These are phyloP conservation scores for Claviceps quebecensis DNA, from an alignment of 2,329 filamentous ascomycete genomes.

Conservation along the genomic window DNA sequence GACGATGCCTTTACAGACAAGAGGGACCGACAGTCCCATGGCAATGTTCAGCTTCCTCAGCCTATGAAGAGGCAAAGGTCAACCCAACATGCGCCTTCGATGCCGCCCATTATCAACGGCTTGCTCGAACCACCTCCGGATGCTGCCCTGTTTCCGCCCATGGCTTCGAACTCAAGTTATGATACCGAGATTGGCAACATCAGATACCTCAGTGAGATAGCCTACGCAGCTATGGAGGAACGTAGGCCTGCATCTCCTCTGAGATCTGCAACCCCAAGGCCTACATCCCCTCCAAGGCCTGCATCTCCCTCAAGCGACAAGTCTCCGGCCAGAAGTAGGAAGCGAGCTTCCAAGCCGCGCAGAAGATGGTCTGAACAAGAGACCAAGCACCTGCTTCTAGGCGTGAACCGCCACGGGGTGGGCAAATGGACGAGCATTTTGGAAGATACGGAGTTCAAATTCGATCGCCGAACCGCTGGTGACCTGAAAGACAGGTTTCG, in stretches of 20 bases:
- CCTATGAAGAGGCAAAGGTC: conserved; percentile 52
- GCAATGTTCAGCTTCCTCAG: conserved; percentile 48
- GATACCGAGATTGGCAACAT: conserved; percentile 29
- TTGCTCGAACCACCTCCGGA: conserved; percentile 48
- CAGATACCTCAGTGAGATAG: conserved; percentile 28
- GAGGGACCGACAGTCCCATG: conserved; percentile 30
- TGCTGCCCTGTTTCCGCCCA: conserved; percentile 48
- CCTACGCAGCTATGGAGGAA: conserved; percentile 12
- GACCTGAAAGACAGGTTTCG: conserved; percentile 54
- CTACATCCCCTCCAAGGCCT: conserved; percentile 11
- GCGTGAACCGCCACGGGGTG: conserved; percentile 48
- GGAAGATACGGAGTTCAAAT: conserved; percentile 44
- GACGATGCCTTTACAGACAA: conserved; percentile 41
- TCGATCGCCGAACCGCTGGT: conserved; percentile 46
- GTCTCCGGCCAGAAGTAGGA: conserved; percentile 27
- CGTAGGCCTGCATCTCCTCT: conserved; percentile 8
- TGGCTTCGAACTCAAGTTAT: conserved; percentile 41
- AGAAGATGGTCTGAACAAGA: conserved; percentile 53
- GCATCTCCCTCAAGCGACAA: conserved; percentile 19
- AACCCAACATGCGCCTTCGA: conserved; percentile 35
- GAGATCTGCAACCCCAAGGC: conserved; percentile 8
- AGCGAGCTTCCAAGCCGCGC: conserved; percentile 42
- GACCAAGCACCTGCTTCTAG: conserved; percentile 46
- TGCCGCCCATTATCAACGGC: conserved; percentile 52
- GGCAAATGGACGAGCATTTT: conserved; percentile 53